Base-by-base conservation (phyloP, 1,284 basidiomycete species). In the Phylloboletellus chloephorus region DNA sequence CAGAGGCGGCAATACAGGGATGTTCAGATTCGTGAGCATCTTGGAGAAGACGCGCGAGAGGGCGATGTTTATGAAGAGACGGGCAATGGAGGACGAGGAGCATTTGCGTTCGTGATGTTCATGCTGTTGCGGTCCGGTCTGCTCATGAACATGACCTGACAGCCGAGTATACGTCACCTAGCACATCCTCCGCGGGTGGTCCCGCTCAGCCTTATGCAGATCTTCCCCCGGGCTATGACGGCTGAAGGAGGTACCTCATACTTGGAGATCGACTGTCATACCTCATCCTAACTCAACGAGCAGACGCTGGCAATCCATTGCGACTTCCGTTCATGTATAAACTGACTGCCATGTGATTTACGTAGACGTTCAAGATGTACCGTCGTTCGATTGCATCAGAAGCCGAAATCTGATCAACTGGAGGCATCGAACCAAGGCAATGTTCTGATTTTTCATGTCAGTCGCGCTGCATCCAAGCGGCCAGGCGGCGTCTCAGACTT, bases 31-130 rank as follows among this genome's bases (percentile, higher is more conserved):
- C 53, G 77, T 80, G 21, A 76, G 73, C 42, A 57, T 75, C 20
- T 59, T 89, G 38, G 82, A 86, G 65, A 86, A 87, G 68, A 77
- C 81, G 24, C 73, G 85, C 37, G 82, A 87, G 63, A 68, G 74
- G 37, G 78, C 78, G 19, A 76, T 86, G 31, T 83, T 81, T 52
- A 85, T 84, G 82, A 79, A 69, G 56, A 68, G 82, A 33, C 78
- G 80, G 52, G 64, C 50, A 62, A 67, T 32, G 62, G 71, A 48
- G 56, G 83, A 84, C 21, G 68, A 71, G 33, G 79, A 82, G 41
- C 67, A 72, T n/a, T 58, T 83, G 33, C 85, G 84, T 88, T 60
- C 47, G 82, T 78, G 43, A 41, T 21, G 33, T 41, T 47, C 43
- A 11, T 8, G 25, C 21, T 31, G 24, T 36, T 38, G n/a, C 20